Base-by-base conservation (phyloP, 2,329 filamentous ascomycete genomes). In the Lizonia empirigonia region DNA sequence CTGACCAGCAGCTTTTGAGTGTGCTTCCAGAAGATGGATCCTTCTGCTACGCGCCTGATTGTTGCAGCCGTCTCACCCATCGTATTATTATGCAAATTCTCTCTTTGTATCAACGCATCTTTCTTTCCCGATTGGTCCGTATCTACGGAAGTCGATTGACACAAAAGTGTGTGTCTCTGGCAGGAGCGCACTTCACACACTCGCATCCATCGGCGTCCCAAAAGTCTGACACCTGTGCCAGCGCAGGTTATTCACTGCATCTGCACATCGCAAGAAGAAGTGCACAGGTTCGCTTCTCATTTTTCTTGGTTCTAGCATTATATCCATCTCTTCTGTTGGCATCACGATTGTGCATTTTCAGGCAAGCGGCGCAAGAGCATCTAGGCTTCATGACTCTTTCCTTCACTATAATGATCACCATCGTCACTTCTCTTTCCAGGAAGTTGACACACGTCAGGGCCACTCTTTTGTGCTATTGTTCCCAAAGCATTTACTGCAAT, bases 1-100 rank as follows among this genome's bases (percentile, higher is more conserved):
- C 24, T 64, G n/a, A 60, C 59, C 15, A 52, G 47, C 19, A 59
- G 34, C 20, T 62, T 54, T 20, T 62, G 18, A 56, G 22, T 3
- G 3, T 7, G n/a, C 7, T 4, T 7, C 16, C 9, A 9, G 7
- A 7, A 46, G 19, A n/a, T 5, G 4, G 7, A 16, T 16, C 19
- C 6, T 16, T 23, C 9, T 10, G 16, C 2, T 41, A 7, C 13
- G 10, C 27, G 9, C 13, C n/a, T 15, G 7, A 10, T 34, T 3
- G 2, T 15, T 7, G 34, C 20, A 16, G 34, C 7, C 13, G 2
- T n/a, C 16, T 37, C 16, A 9, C 20, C 12, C 19, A 24, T 24
- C 7, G 2, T 9, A 15, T 15, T 9, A n/a, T 10, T 24, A 2
- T 13, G 8, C 20, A 4, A n/a, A 7, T 24, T 37, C 13, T 19